These are phyloP conservation scores for Penicillium canescens DNA, from an alignment of 495 filamentous ascomycete species.

Conservation along the genomic window DNA sequence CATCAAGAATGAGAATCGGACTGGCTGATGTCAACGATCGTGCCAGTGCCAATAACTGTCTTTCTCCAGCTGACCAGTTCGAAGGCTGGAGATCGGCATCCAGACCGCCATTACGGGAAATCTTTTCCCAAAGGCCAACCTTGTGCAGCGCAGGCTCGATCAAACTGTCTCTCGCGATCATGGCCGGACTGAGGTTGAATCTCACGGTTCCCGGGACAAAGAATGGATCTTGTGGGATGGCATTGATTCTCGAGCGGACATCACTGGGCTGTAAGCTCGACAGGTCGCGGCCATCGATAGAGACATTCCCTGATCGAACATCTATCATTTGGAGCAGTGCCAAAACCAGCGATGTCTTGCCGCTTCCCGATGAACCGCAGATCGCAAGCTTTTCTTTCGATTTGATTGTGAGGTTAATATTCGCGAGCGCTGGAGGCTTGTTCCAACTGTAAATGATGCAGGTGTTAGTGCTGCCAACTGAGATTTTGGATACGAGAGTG, in stretches of 20 bases:
- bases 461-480: background rate
- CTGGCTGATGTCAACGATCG: background rate
- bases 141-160: conserved; percentile 23
- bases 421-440: conserved; percentile 12
- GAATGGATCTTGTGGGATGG: conserved; percentile 55
- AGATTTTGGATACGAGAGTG: background rate
- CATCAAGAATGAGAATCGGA: background rate
- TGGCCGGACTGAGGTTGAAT: conserved; percentile 47
- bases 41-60: background rate
- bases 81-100: conserved; percentile 32
- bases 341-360: conserved; percentile 41
- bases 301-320: conserved; percentile 28
- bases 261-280: conserved; percentile 31
- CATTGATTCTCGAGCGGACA: conserved; percentile 33
- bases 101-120: conserved; percentile 42
- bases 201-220: conserved; percentile 47
- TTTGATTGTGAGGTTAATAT: conserved; percentile 23
- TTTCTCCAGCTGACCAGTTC: conserved; percentile 26
- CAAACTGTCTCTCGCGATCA: conserved; percentile 25
- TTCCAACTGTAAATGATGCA: background rate
- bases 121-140: conserved; percentile 39
- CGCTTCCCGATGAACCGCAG: conserved; percentile 42
- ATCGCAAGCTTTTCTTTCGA: conserved; percentile 30
- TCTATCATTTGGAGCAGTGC: conserved; percentile 46
- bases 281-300: conserved; percentile 43